Evolutionary conservation across 1,284 basidiomycete genomes (phyloP), one percentile per base, ranked within the genome.

Genomic region (Clitocybe nebularis): DNA sequence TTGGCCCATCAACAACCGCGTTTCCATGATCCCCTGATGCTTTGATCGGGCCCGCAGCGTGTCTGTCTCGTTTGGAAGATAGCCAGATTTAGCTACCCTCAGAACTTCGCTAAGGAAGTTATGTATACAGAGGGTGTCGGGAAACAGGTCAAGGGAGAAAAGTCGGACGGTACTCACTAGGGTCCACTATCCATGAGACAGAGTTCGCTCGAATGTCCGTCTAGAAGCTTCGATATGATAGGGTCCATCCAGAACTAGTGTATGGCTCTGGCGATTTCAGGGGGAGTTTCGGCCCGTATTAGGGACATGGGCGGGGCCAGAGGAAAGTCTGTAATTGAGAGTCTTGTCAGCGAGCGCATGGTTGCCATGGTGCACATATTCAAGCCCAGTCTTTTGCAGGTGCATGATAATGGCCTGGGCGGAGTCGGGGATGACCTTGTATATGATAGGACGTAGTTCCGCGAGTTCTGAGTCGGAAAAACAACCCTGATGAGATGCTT

Each of bases 401-500:
- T 90, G 90, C 34, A 85, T 72, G 32, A 95, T 79, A 55, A 98
- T 77, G 9, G 89, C 85, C 60, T 96, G 90, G 0, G 92, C 93
- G 1, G 86, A 92, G 59, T 95, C 93, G 51, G 94, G 70, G 4
- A 93, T 79, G 60, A 86, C 87, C 73, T 89, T 65, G 76, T 93
- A 89, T 38, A 98, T 83, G 16, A 86, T 84, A 1, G 84, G 77
- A 28, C 88, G 76, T 67, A 82, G 95, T 1, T 81, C 73, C 48
- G 86, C 68, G 28, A 93, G 77, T 64, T 98, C 94, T 1, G 90
- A 79, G 14, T 67, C 66, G 0, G 82, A 81, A 67, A 93, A 98
- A 5, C 94, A 94, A 55, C 89, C 86, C 64, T 97, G 91, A 64
- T 97, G 91, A 47, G 97, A 95, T 52, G 98, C 96, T 75, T 96